These are phyloP conservation scores for Oehlia diaphana DNA, from an alignment of 192 early-diverging fungal genomes.

Conservation along the genomic window DNA sequence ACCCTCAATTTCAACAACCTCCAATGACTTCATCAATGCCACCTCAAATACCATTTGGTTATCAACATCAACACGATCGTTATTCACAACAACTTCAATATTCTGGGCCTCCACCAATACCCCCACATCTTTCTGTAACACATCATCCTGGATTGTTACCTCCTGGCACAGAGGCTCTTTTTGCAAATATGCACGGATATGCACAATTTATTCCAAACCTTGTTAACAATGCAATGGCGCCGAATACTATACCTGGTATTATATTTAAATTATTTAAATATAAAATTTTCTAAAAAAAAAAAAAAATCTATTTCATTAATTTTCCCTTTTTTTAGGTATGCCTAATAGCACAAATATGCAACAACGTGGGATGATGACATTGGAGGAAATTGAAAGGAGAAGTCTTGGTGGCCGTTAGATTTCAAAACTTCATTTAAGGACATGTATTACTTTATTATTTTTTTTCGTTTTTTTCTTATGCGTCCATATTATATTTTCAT, in stretches of 20 bases:
- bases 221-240: slow-evolving; percentile 27
- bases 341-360: slow-evolving; percentile 20
- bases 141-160: slow-evolving; percentile 20
- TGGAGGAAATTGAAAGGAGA: slow-evolving; percentile 31
- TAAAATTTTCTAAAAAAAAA: neutral
- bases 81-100: slow-evolving; percentile 4
- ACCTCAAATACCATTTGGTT: slow-evolving; percentile 26
- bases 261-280: neutral
- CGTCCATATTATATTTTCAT: slow-evolving; percentile 6
- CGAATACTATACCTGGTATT: slow-evolving; percentile 23
- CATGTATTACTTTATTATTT: neutral
- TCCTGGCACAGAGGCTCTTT: slow-evolving; percentile 27
- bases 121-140: slow-evolving; percentile 26
- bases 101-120: slow-evolving; percentile 22
- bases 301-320: neutral
- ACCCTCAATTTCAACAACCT: slow-evolving; percentile 28
- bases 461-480: neutral
- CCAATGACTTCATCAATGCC: slow-evolving; percentile 1
- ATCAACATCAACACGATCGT: slow-evolving; percentile 26
- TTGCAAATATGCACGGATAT: slow-evolving; percentile 32
- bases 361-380: slow-evolving; percentile 31
- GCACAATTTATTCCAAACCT: slow-evolving; percentile 29
- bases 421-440: neutral
- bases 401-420: slow-evolving; percentile 27
- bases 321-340: slow-evolving; percentile 8